Conservation (phyloP, 2,329 filamentous ascomycete genomes). For the Aspergillus pseudoglaucus region DNA sequence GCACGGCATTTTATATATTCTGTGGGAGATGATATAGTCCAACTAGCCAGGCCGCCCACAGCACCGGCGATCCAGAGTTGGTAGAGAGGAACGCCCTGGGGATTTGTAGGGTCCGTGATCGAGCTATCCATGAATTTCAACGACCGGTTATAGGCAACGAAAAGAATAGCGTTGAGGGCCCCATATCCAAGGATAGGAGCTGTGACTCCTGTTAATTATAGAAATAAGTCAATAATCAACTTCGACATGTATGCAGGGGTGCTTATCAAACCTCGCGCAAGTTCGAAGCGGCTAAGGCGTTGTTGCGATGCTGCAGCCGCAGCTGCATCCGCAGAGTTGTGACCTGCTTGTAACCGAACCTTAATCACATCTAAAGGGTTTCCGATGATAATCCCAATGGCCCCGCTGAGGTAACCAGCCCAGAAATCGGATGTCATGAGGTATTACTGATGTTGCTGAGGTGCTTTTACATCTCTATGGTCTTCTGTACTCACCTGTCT, state of each 20-base stretch:
- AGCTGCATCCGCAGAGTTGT: constrained; percentile 14
- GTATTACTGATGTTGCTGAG: not conserved
- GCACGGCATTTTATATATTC: constrained; percentile 87
- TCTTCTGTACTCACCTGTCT: not conserved
- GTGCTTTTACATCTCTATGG: not conserved
- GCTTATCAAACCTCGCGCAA: constrained; percentile 31
- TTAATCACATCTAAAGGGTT: constrained; percentile 79
- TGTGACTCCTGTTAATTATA: constrained; percentile 56
- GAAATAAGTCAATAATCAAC: not conserved
- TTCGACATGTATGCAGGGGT: not conserved
- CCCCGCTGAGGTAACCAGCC: constrained; percentile 85
- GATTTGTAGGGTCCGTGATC: constrained; percentile 39
- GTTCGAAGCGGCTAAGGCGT: constrained; percentile 28
- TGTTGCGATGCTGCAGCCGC: constrained; percentile 15
- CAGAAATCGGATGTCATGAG: constrained; percentile 83
- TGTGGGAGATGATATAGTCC: constrained; percentile 78
- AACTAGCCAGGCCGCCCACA: constrained; percentile 74
- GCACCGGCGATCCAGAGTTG: constrained; percentile 76
- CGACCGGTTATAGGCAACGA: constrained; percentile 84
- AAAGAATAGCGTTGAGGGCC: constrained; percentile 82
- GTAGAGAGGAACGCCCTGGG: constrained; percentile 46
- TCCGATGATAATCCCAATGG: constrained; percentile 77
- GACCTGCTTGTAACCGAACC: constrained; percentile 68
- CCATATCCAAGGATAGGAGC: constrained; percentile 87
- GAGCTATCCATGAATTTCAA: constrained; percentile 52